phyloP scores from a whole-genome alignment of 2,329 filamentous ascomycete genomes.

The Hypoxylon sp. region DNA sequence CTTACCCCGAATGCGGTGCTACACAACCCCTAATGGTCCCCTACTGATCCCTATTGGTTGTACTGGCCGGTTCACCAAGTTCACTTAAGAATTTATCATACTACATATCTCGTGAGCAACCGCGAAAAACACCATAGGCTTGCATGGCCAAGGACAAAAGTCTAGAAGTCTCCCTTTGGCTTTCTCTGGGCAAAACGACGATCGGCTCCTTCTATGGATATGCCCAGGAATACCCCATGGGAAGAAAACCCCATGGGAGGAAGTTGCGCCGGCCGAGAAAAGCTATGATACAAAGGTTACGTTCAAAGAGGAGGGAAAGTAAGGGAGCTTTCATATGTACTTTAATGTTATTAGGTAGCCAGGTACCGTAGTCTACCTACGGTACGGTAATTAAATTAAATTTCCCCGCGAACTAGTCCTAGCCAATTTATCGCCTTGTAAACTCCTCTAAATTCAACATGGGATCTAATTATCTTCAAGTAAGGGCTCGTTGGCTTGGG shows the following conservation, averaged over 20 bases:
- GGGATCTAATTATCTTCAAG: not conserved
- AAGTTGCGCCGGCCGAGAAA: constrained; percentile 1
- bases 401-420: constrained; percentile 15
- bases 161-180: not conserved
- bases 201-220: constrained; percentile 16
- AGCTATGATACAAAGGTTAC: constrained; percentile 32
- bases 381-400: constrained; percentile 7
- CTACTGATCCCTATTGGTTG: no score
- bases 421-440: not conserved
- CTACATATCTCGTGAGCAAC: constrained; percentile 1
- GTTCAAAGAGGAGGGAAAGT: constrained; percentile 27
- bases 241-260: constrained; percentile 5
- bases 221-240: constrained; percentile 11
- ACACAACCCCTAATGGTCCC: constrained; percentile 18
- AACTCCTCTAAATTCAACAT: not conserved
- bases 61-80: constrained; percentile 11
- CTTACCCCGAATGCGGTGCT: constrained; percentile 26
- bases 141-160: constrained; percentile 25
- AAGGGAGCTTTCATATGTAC: constrained; percentile 11
- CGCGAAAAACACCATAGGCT: not conserved
- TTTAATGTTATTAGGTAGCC: no score
- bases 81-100: not conserved
- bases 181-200: constrained; percentile 13
- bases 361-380: not conserved
- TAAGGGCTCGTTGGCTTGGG: not conserved